A percentile compares a stretch with the other conserved stretches of the same genome.
phyloP scores from a whole-genome alignment of 1,284 basidiomycete genomes.

The Microbotryomycetes sp. region DNA sequence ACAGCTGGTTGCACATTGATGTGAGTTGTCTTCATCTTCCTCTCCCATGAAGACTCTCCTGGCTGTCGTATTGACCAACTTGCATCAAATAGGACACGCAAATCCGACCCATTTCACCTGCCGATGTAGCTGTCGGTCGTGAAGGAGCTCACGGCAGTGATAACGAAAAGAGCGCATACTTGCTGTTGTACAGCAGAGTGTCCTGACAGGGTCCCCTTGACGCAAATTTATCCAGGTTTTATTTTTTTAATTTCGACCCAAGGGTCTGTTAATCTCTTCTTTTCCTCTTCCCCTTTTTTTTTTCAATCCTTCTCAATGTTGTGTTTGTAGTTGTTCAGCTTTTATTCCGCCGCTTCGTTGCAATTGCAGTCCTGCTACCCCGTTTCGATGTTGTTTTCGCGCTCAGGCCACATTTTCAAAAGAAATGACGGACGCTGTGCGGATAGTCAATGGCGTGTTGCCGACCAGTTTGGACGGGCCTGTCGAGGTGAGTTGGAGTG shows the following conservation, averaged over 20 bases:
- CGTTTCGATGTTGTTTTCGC: no score
- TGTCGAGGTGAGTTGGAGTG: neutral
- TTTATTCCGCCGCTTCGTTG: no score
- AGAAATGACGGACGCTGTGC: neutral
- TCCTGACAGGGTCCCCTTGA: conserved; percentile 7
- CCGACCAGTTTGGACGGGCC: neutral
- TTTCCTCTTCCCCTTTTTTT: no score
- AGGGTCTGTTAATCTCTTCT: no score
- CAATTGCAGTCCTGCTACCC: no score
- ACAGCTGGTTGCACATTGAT: conserved; percentile 56
- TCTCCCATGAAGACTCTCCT: no score
- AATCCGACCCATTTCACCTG: conserved; percentile 8
- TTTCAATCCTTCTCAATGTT: no score
- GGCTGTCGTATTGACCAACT: conserved; percentile 17
- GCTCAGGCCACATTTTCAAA: no score
- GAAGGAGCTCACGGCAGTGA: conserved; percentile 12
- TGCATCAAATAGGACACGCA: conserved; percentile 9
- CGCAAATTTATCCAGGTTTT: no score
- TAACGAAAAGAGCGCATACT: conserved; percentile 59
- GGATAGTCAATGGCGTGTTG: neutral
- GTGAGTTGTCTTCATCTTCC: conserved; percentile 90
- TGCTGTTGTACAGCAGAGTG: conserved; percentile 68
- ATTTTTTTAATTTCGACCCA: no score
- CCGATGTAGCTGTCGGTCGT: conserved; percentile 17
- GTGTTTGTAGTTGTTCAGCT: no score